phyloP scores from a whole-genome alignment of 768 basidiomycete genomes.

The Amanita subjunquillea region DNA sequence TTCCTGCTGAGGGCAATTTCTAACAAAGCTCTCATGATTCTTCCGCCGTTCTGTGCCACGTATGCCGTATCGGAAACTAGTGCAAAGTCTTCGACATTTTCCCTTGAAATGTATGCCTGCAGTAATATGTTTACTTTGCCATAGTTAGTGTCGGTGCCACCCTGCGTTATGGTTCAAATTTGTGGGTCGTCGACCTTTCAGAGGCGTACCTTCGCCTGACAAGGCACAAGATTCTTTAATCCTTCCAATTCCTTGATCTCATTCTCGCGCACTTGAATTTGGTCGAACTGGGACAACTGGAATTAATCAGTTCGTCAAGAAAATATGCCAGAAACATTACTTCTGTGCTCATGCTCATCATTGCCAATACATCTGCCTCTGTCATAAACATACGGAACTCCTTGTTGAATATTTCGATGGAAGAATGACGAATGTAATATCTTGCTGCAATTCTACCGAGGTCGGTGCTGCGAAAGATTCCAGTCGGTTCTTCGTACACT shows the following conservation, averaged over 20 bases:
- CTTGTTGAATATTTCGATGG: slow-evolving; percentile 80
- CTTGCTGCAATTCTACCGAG: slow-evolving; percentile 93
- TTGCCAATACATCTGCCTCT: slow-evolving; percentile 81
- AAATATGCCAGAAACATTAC: slow-evolving; percentile 26
- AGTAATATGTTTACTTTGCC: slow-evolving; percentile 93
- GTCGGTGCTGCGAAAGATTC: slow-evolving; percentile 69
- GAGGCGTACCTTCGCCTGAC: slow-evolving; percentile 61
- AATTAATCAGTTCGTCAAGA: not conserved
- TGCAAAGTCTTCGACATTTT: slow-evolving; percentile 87
- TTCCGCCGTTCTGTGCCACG: slow-evolving; percentile 88
- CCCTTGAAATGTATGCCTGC: slow-evolving; percentile 79
- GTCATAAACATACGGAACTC: slow-evolving; percentile 75
- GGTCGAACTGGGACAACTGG: slow-evolving; percentile 59
- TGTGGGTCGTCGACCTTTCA: not conserved
- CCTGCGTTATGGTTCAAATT: slow-evolving; percentile 27
- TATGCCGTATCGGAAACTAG: slow-evolving; percentile 92
- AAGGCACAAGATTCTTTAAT: slow-evolving; percentile 61
- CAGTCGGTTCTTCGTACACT: slow-evolving; percentile 47
- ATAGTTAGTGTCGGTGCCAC: slow-evolving; percentile 40
- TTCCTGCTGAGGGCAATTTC: slow-evolving; percentile 91
- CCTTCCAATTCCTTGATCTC: slow-evolving; percentile 76
- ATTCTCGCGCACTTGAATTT: slow-evolving; percentile 88
- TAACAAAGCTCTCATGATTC: slow-evolving; percentile 88
- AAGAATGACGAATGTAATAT: slow-evolving; percentile 84
- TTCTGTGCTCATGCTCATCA: slow-evolving; percentile 89